A percentile compares a stretch with the other conserved stretches of the same genome.
These are phyloP conservation scores for Butyriboletus loyo DNA, from an alignment of 768 basidiomycete genomes.

Conservation along the genomic window DNA sequence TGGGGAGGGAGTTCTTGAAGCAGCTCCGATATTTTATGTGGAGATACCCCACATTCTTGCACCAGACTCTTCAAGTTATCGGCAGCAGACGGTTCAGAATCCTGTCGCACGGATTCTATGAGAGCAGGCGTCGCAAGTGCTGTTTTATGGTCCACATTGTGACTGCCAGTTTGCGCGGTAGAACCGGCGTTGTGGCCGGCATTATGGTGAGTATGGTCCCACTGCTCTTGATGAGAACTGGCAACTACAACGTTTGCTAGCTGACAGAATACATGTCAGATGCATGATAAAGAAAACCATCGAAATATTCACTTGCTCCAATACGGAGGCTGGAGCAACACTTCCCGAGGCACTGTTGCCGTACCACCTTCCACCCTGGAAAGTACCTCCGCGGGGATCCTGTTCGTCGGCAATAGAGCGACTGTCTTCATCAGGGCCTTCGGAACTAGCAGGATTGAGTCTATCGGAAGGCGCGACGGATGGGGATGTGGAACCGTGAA, in stretches of 20 bases:
- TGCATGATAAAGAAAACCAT: slow-evolving; percentile 8
- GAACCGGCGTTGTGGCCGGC: slow-evolving; percentile 8
- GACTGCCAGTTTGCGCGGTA: slow-evolving; percentile 22
- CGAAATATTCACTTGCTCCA: slow-evolving; percentile 63
- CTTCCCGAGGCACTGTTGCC: slow-evolving; percentile 83
- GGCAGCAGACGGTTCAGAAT: slow-evolving; percentile 53
- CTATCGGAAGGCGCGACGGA: slow-evolving; percentile 34
- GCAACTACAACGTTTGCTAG: slow-evolving; percentile 54
- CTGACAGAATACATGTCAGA: slow-evolving; percentile 35
- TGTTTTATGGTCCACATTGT: slow-evolving; percentile 26
- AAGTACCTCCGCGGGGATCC: slow-evolving; percentile 70
- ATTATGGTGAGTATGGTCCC: slow-evolving; percentile 22
- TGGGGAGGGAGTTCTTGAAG: slow-evolving; percentile 84
- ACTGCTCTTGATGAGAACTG: slow-evolving; percentile 29
- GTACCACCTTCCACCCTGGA: slow-evolving; percentile 85
- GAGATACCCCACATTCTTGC: slow-evolving; percentile 89
- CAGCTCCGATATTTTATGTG: slow-evolving; percentile 87
- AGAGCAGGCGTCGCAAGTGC: slow-evolving; percentile 29
- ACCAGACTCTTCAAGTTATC: slow-evolving; percentile 84
- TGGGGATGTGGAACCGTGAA: slow-evolving; percentile 40
- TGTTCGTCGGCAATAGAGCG: slow-evolving; percentile 76
- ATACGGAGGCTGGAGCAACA: slow-evolving; percentile 71
- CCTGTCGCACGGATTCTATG: slow-evolving; percentile 42
- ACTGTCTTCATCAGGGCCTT: slow-evolving; percentile 58
- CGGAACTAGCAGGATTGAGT: slow-evolving; percentile 46